Conservation (phyloP, 1,284 basidiomycete species). For the Cystobasidium pallidum region DNA sequence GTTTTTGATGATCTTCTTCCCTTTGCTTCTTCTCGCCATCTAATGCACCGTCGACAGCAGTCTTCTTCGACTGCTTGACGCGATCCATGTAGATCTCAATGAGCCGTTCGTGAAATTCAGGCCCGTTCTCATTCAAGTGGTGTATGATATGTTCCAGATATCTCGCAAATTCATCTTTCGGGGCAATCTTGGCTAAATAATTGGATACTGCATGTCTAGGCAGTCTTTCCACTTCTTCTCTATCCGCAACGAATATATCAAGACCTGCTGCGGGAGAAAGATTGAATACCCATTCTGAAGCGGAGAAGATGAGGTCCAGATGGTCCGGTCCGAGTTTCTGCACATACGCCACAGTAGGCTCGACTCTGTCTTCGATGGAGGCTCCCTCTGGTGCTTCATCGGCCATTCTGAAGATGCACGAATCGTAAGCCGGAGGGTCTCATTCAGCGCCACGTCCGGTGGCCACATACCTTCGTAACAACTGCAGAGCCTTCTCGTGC, state of each 20-base stretch:
- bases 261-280: conserved; percentile 11
- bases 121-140: conserved; percentile 69
- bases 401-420: conserved; percentile 64
- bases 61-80: conserved; percentile 56
- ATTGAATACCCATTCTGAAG: conserved; percentile 78
- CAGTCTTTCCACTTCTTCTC: conserved; percentile 72
- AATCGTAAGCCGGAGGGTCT: not conserved
- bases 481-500: conserved; percentile 82
- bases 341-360: conserved; percentile 84
- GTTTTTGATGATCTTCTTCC: conserved; percentile 65
- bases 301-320: conserved; percentile 75
- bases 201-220: conserved; percentile 71
- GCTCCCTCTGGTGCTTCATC: conserved; percentile 65
- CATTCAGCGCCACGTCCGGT: not conserved
- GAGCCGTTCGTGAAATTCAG: conserved; percentile 81
- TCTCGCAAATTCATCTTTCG: conserved; percentile 65
- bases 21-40: not conserved
- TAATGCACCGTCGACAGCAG: not conserved
- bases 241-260: conserved; percentile 90
- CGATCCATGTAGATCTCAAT: conserved; percentile 79
- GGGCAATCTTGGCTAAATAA: conserved; percentile 74
- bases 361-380: conserved; percentile 76
- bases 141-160: conserved; percentile 88
- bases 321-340: conserved; percentile 84
- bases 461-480: conserved; percentile 74